Base-by-base conservation (phyloP, 192 early-diverging fungal genomes). In the Podila epicladia region DNA sequence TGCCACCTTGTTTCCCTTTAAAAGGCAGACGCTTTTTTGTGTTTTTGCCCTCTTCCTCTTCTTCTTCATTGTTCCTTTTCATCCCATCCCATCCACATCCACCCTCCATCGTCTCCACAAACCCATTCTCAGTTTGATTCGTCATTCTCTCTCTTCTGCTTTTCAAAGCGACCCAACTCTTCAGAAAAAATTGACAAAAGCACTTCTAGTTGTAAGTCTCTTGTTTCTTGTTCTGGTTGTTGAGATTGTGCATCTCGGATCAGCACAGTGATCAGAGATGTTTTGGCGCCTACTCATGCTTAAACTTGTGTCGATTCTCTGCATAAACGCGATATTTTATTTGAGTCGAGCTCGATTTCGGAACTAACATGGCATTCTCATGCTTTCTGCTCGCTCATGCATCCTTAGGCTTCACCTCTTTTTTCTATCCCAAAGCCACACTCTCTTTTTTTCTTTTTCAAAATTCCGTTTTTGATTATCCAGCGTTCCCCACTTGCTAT, bases 401-500 rank as follows among this genome's bases (percentile, higher is more conserved):
- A 24, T 29, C 11, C 12, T 32, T 45, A 69, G 67, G 67, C 67
- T 69, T 69, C 58, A 69, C 67, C 51, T 58, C 57, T 69, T 69
- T 69, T 69, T 69, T 58, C 55, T 63, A 31, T 24, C 59, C 37
- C 62, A 63, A 37, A 26, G n/a, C 24, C 24, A 9, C 37, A 51
- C 33, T 9, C 28, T 58, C 33, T 6, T 55, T 38, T 33, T 41
- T 29, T 29, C 3, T 29, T 29, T 35, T 26, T 72, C 63, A 64
- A 65, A 72, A 72, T 72, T 65, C 71, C 71, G 71, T 72, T 66
- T 77, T 77, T 71, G 68, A 71, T 72, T 29, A 64, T 58, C 37
- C 70, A 68, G 64, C 70, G 37, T 41, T 62, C 64, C 67, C 64
- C 75, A 67, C 75, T 72, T 79, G 75, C 75, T 79, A 79, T 79